Evolutionary conservation across 352 stramenopile genomes (phyloP), one percentile per base, ranked within the genome.

Genomic region (Aphanomyces invadans): DNA sequence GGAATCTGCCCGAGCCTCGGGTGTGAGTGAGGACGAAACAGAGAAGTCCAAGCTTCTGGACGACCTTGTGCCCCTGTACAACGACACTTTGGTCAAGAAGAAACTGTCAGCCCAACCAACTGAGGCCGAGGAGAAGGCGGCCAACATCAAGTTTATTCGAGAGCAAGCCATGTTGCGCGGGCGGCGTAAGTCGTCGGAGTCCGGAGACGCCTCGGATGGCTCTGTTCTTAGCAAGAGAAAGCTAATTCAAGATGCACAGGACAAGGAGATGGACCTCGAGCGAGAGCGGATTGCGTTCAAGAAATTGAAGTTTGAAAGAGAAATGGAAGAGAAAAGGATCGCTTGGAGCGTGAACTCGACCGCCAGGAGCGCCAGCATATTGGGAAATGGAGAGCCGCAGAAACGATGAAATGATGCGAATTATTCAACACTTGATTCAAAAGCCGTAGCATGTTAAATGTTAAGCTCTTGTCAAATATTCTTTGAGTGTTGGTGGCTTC

Each of bases 401-500:
- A 9, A 52, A 52, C 44, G 44, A 52, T 52, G 44, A n/a, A 21
- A 52, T 52, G 44, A 52, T 52, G 44, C 12, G 12, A 26, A 52
- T 52, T 23, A 52, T 52, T 52, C 7, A 21, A 52, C 44, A 52
- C 9, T 25, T 52, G 9, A 26, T 52, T 26, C 9, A n/a, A 25
- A 52, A 52, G 21, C 23, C 44, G 10, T 1, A 23, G 36, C 15
- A 42, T 42, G 15, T 42, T 42, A 7, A 7, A 42, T 42, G 36
- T 42, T 42, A 42, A 15, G 15, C 36, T 42, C 15, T 42, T 42
- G 15, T 15, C 2, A 70, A 45, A 65, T 65, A 70, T 9, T 57
- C 53, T 2, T 36, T 26, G 11, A 65, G 64, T 11, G 26, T 60
- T 23, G 64, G 54, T 9, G 64, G 54, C 11, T 36, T 19, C 42